Percentiles rank a stretch among this genome's conserved stretches.
phyloP scores from a whole-genome alignment of 2,329 filamentous ascomycete genomes.

The Xylaria sp. region DNA sequence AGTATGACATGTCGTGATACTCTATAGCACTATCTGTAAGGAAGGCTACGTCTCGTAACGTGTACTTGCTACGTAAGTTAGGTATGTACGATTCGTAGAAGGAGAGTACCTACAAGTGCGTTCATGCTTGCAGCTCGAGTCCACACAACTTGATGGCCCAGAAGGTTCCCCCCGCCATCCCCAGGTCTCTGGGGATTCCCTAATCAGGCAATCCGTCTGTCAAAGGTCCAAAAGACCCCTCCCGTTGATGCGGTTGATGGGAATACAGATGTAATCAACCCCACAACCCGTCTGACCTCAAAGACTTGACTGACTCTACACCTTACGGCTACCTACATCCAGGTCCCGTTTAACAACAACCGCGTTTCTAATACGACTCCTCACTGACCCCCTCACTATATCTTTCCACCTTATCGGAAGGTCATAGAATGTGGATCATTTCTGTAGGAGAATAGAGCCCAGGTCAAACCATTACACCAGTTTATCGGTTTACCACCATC shows the following conservation, averaged over 20 bases:
- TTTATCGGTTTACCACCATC: constrained; percentile 5
- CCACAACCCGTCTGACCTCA: constrained; percentile 18
- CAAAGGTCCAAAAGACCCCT: constrained; percentile 10
- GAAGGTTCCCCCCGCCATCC: constrained; percentile 34
- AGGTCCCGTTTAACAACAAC: constrained; percentile 5
- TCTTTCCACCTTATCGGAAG: constrained; percentile 14
- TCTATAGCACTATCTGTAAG: not conserved
- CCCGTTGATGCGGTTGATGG: not conserved
- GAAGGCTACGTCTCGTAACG: not conserved
- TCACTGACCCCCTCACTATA: constrained; percentile 19
- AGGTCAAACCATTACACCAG: constrained; percentile 2
- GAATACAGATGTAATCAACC: constrained; percentile 19
- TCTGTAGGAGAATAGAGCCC: constrained; percentile 2
- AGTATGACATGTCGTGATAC: constrained; percentile 19
- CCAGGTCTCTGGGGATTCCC: constrained; percentile 36
- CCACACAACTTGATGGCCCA: constrained; percentile 26
- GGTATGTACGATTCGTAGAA: too few species aligned
- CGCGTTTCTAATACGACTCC: not conserved
- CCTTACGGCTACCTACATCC: constrained; percentile 21
- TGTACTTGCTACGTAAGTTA: not conserved
- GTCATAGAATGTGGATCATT: constrained; percentile 13
- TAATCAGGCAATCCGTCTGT: constrained; percentile 42
- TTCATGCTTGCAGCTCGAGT: not conserved
- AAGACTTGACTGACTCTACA: constrained; percentile 10
- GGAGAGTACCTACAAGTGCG: too few species aligned